Evolutionary conservation across 805 yeast genomes (phyloP).

Genomic region (Metschnikowia henanensis): DNA sequence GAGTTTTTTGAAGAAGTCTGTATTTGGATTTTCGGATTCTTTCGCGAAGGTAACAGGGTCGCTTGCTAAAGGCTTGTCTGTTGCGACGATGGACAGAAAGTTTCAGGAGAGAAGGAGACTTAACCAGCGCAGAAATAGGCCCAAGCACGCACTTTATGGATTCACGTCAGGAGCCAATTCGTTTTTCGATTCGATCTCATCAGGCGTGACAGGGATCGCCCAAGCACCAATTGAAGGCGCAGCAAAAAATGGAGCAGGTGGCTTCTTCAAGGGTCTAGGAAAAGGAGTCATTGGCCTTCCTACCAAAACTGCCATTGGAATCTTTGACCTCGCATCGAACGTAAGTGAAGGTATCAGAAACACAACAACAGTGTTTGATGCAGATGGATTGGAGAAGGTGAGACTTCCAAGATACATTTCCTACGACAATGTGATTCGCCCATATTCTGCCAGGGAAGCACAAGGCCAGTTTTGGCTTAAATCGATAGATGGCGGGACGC

Average conservation of each 20-base stretch:
- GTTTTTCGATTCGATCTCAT: constrained; percentile 78
- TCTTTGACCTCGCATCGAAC: constrained; percentile 89
- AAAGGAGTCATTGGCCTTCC: constrained; percentile 95
- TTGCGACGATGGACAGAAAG: constrained; percentile 81
- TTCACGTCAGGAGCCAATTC: constrained; percentile 86
- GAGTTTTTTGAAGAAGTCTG: constrained; percentile 91
- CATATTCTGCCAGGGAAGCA: constrained; percentile 78
- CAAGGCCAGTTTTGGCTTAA: constrained; percentile 95
- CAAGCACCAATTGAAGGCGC: constrained; percentile 91
- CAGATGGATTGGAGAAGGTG: constrained; percentile 71
- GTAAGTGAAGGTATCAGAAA: constrained; percentile 92
- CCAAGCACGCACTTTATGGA: constrained; percentile 83
- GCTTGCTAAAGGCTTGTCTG: constrained; percentile 89
- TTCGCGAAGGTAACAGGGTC: constrained; percentile 92
- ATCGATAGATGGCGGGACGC: constrained; percentile 77
- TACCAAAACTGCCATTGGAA: constrained; percentile 93
- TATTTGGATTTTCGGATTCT: constrained; percentile 93
- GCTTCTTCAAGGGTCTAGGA: constrained; percentile 92
- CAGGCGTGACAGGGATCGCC: constrained; percentile 91
- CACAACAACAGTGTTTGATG: constrained; percentile 88
- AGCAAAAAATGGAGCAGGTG: constrained; percentile 81
- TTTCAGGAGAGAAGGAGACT: constrained; percentile 82
- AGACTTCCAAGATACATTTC: constrained; percentile 80
- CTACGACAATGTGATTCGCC: constrained; percentile 68
- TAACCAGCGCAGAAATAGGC: constrained; percentile 72